Base-by-base conservation (phyloP, 2,329 filamentous ascomycete species). In the Exutisphaerella laricina region DNA sequence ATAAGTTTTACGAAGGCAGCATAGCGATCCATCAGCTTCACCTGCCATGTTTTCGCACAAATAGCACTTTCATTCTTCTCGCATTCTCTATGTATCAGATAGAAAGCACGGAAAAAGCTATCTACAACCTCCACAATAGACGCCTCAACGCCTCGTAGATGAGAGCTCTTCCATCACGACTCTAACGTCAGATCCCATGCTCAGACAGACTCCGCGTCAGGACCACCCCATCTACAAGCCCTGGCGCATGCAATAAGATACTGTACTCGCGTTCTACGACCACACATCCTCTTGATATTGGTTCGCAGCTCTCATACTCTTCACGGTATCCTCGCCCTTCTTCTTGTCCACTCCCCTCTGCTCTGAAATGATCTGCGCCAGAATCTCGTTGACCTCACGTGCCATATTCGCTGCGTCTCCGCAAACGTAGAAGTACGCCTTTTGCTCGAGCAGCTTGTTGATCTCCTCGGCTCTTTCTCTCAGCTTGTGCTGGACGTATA, bases 401-500 rank as follows among this genome's bases (percentile, higher is more conserved):
- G 69, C 67, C 67, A 74, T 96, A 71, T 95, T 89, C 43, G 92
- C 86, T 1, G 94, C 94, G 63, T 98, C 92, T 70, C 92, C 92
- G 60, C 94, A 98, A 45, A 98, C 90, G 66, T 98, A 98, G 66
- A 98, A 89, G 69, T 92, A 96, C 4, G 88, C 92, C 61, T 82
- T 82, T 65, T 89, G 85, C 66, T 84, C 75, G 7, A 98, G 75
- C 1, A 98, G 79, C 53, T 90, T 82, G 68, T 94, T 90, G 69
- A 98, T 77, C 58, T 95, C 80, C 58, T 85, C 78, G 46, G 85
- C 82, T 38, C 82, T 76, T 66, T 97, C 87, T 69, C 85, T 84
- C 48, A 98, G 76, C 49, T 85, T 79, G 68, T 98, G 88, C 70
- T 98, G 92, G 16, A 98, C 92, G 62, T 98, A 98, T 26, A 98